Percentiles rank a stretch among this genome's conserved stretches.
Conservation (phyloP, 2,329 filamentous ascomycete species). For the Fusarium nodosum region DNA sequence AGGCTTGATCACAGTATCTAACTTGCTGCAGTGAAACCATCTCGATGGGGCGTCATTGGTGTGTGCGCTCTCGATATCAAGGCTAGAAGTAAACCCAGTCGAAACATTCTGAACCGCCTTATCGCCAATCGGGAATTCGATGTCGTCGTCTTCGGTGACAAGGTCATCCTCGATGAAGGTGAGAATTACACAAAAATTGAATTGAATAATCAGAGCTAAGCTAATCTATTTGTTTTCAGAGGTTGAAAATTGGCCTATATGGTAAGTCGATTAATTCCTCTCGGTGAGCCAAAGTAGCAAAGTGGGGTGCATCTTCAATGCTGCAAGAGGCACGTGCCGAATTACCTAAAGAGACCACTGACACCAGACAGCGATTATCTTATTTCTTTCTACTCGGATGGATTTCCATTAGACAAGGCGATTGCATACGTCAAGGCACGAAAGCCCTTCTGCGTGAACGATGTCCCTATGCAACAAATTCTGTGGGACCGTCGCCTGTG, state of each 20-base stretch:
- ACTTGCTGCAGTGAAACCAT: slow-evolving; percentile 64
- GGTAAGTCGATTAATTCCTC: slow-evolving; percentile 62
- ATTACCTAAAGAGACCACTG: slow-evolving; percentile 44
- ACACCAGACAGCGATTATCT: slow-evolving; percentile 78
- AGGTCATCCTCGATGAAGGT: slow-evolving; percentile 96
- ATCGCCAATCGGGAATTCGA: slow-evolving; percentile 95
- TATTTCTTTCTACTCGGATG: slow-evolving; percentile 98
- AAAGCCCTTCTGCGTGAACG: slow-evolving; percentile 97
- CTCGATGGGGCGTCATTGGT: slow-evolving; percentile 79
- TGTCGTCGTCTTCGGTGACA: slow-evolving; percentile 97
- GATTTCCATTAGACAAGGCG: slow-evolving; percentile 96
- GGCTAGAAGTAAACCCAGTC: slow-evolving; percentile 94
- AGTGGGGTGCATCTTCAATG: slow-evolving; percentile 43
- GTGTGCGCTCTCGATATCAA: slow-evolving; percentile 97
- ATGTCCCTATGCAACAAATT: slow-evolving; percentile 96
- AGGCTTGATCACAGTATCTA: slow-evolving; percentile 39
- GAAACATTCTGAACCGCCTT: slow-evolving; percentile 93
- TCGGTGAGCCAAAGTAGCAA: slow-evolving; percentile 56
- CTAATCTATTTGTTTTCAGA: slow-evolving; percentile 60
- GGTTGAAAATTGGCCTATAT: slow-evolving; percentile 95
- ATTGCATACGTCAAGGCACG: slow-evolving; percentile 94
- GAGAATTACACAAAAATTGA: slow-evolving; percentile 46
- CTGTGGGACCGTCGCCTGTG: slow-evolving; percentile 96
- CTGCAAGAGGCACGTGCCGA: slow-evolving; percentile 48
- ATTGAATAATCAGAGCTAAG: slow-evolving; percentile 17